Percentiles rank a stretch among this genome's conserved stretches.
Conservation (phyloP, 2,329 filamentous ascomycete genomes). For the Sporothrix sp. region DNA sequence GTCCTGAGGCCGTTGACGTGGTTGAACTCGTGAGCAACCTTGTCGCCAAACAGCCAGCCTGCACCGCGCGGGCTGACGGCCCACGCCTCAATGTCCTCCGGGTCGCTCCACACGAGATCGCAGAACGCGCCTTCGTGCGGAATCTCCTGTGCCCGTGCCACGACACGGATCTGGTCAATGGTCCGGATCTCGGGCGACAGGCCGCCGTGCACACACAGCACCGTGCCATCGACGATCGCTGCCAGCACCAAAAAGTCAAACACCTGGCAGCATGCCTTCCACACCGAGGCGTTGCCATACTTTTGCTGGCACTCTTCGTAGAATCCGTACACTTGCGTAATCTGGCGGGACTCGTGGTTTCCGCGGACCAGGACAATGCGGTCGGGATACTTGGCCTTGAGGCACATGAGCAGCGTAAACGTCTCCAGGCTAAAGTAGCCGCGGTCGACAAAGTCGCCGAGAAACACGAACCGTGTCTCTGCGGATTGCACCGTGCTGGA, state of each 20-base stretch:
- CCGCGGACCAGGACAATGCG: slow-evolving; percentile 93
- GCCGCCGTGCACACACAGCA: slow-evolving; percentile 95
- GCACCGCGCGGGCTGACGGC: slow-evolving; percentile 87
- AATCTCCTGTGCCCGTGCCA: slow-evolving; percentile 94
- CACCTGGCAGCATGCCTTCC: slow-evolving; percentile 99
- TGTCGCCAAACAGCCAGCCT: slow-evolving; percentile 96
- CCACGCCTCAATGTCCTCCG: slow-evolving; percentile 95
- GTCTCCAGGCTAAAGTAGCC: slow-evolving; percentile 97
- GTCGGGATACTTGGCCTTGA: slow-evolving; percentile 80
- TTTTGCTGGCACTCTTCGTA: slow-evolving; percentile 98
- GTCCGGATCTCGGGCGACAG: slow-evolving; percentile 86
- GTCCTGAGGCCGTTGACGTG: slow-evolving; percentile 94
- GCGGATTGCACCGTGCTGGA: slow-evolving; percentile 35
- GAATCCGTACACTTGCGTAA: slow-evolving; percentile 97
- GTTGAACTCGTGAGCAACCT: slow-evolving; percentile 95
- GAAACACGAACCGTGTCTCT: slow-evolving; percentile 48
- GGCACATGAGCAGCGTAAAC: slow-evolving; percentile 90
- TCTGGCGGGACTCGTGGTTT: slow-evolving; percentile 95
- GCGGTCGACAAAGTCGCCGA: slow-evolving; percentile 92
- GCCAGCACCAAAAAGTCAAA: slow-evolving; percentile 96
- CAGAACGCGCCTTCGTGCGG: slow-evolving; percentile 98
- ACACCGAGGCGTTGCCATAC: slow-evolving; percentile 98
- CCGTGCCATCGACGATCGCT: slow-evolving; percentile 95
- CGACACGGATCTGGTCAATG: slow-evolving; percentile 98
- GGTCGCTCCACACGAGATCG: slow-evolving; percentile 95